Conservation (phyloP, 148 eudicot genomes). For the Drosera capensis region DNA sequence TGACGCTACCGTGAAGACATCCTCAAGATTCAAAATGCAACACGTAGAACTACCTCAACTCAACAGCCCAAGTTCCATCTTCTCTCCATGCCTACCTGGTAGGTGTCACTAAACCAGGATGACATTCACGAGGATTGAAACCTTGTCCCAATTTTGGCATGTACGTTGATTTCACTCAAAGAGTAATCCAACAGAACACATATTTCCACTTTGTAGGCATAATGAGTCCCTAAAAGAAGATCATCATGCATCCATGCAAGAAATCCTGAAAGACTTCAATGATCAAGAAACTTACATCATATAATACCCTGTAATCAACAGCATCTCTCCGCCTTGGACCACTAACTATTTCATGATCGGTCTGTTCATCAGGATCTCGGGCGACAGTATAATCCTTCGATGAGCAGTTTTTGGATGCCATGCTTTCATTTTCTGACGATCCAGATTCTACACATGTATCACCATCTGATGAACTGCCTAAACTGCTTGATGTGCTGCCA, state of each 20-base stretch:
- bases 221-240: background rate
- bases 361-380: constrained; percentile 23
- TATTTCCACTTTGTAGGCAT: too few species aligned
- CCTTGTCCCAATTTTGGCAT: too few species aligned
- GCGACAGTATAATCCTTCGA: constrained; percentile 13
- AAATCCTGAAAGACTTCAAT: background rate
- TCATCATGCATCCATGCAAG: background rate
- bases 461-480: constrained; percentile 48
- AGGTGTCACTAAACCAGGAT: too few species aligned
- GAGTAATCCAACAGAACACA: too few species aligned
- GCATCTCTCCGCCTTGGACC: constrained; percentile 56
- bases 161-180: too few species aligned
- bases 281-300: constrained; percentile 50
- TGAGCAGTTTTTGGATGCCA: constrained; percentile 10
- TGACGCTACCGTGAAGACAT: too few species aligned
- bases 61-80: too few species aligned
- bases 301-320: constrained; percentile 65
- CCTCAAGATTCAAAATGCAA: too few species aligned
- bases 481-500: constrained; percentile 36
- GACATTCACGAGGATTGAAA: too few species aligned
- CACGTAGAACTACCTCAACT: too few species aligned
- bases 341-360: constrained; percentile 40
- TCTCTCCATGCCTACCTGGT: too few species aligned
- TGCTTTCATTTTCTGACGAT: constrained; percentile 15
- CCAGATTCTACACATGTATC: constrained; percentile 34